phyloP scores from a whole-genome alignment of 2,329 filamentous ascomycete genomes.

The Stemphylium lycopersici region DNA sequence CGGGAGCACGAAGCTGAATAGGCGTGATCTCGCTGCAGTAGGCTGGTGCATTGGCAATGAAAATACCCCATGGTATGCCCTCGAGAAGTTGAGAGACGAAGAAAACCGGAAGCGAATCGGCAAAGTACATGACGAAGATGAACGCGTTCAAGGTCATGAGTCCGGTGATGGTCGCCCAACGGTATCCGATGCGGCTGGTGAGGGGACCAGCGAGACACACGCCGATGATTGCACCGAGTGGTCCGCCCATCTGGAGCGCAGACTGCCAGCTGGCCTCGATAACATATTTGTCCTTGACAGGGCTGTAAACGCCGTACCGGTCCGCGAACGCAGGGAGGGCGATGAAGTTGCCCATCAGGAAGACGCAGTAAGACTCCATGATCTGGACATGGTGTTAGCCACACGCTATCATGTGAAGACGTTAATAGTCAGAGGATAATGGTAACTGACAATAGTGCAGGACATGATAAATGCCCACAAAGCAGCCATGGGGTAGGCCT shows the following conservation, averaged over 20 bases:
- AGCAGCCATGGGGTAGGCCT: slow-evolving; percentile 59
- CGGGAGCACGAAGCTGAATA: slow-evolving; percentile 62
- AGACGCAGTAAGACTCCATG: slow-evolving; percentile 69
- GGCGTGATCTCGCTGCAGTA: slow-evolving; percentile 69
- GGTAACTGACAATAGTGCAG: slow-evolving; percentile 57
- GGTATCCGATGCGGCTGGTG: slow-evolving; percentile 65
- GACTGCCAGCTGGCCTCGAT: slow-evolving; percentile 64
- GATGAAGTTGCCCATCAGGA: slow-evolving; percentile 66
- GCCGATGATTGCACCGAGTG: slow-evolving; percentile 65
- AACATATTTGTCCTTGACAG: slow-evolving; percentile 32
- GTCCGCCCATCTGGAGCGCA: slow-evolving; percentile 62
- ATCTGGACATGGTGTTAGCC: slow-evolving; percentile 53
- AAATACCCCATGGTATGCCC: slow-evolving; percentile 70
- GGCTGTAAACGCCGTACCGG: slow-evolving; percentile 54
- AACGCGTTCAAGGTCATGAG: slow-evolving; percentile 65
- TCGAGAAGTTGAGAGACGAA: slow-evolving; percentile 64
- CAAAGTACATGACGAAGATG: slow-evolving; percentile 67
- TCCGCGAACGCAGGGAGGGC: slow-evolving; percentile 57
- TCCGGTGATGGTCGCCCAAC: slow-evolving; percentile 62
- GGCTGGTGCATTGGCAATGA: slow-evolving; percentile 69
- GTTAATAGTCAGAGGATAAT: slow-evolving; percentile 11
- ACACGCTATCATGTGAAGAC: slow-evolving; percentile 10
- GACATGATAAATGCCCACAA: slow-evolving; percentile 64
- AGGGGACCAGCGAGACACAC: slow-evolving; percentile 66
- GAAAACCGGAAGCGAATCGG: slow-evolving; percentile 53